Percentiles rank a stretch among this genome's conserved stretches.
Conservation (phyloP, 169 alveolate species). For the Perkinsus olseni region DNA sequence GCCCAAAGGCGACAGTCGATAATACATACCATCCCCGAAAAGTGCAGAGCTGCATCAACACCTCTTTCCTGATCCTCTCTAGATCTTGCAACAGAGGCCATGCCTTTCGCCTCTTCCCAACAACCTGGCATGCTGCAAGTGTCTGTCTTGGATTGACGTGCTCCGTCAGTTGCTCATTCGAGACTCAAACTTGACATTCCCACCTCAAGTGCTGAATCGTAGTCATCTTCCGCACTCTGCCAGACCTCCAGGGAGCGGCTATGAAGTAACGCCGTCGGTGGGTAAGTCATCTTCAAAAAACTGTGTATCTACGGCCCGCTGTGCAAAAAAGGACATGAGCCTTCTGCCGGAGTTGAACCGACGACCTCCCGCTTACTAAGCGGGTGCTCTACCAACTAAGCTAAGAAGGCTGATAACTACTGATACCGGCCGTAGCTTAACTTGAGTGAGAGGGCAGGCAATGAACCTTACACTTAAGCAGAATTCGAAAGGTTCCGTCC, state of each 20-base stretch:
- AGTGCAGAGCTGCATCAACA: background rate
- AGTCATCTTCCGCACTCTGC: no score
- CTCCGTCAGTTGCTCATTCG: no score
- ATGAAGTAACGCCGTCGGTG: no score
- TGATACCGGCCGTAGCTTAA: background rate
- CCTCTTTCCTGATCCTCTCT: background rate
- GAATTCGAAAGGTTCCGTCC: background rate
- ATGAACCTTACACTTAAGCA: background rate
- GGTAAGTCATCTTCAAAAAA: no score
- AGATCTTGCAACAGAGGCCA: background rate
- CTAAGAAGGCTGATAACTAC: background rate
- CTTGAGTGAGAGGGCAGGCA: background rate
- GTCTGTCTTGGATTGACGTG: no score
- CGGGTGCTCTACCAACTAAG: conserved; percentile 4
- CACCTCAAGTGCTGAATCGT: no score
- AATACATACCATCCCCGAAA: background rate
- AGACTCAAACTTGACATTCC: no score
- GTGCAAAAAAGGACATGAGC: background rate
- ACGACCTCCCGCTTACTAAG: conserved; percentile 4
- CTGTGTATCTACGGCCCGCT: no score
- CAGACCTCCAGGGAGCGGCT: no score
- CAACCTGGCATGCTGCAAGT: background rate
- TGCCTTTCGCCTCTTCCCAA: background rate
- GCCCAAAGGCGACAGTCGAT: background rate
- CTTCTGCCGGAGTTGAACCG: conserved; percentile 3